A percentile compares a stretch with the other conserved stretches of the same genome.
Conservation (phyloP, 768 basidiomycete species). For the Butyriboletus loyo region DNA sequence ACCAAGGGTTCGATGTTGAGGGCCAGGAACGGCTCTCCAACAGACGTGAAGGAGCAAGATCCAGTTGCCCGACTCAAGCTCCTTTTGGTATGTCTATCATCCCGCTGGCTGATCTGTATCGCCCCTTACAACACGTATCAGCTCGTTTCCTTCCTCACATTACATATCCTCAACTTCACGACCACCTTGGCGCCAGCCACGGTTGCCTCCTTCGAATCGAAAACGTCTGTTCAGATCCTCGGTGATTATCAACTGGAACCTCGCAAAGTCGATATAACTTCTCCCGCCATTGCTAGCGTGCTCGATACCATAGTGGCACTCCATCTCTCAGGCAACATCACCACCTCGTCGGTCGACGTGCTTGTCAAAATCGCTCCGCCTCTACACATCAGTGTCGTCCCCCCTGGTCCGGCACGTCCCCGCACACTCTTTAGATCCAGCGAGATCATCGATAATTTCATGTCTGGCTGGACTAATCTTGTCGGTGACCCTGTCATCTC, state of each 20-base stretch:
- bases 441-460: conserved; percentile 76
- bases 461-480: conserved; percentile 85
- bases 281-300: conserved; percentile 54
- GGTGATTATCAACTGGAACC: conserved; percentile 21
- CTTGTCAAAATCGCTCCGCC: conserved; percentile 64
- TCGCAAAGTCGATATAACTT: conserved; percentile 69
- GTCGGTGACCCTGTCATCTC: conserved; percentile 92
- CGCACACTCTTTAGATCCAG: conserved; percentile 35
- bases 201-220: conserved; percentile 42
- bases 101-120: background rate
- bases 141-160: conserved; percentile 86
- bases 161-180: conserved; percentile 91
- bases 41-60: conserved; percentile 58
- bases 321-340: conserved; percentile 14
- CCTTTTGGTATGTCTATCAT: conserved; percentile 57
- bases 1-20: conserved; percentile 49
- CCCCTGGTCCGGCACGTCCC: conserved; percentile 31
- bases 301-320: conserved; percentile 52
- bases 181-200: conserved; percentile 80
- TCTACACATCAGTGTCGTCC: conserved; percentile 49
- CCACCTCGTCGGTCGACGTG: conserved; percentile 36
- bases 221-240: conserved; percentile 10
- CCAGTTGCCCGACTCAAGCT: conserved; percentile 88
- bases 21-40: conserved; percentile 38
- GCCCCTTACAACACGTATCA: conserved; percentile 22